A percentile compares a stretch with the other conserved stretches of the same genome.
Conservation (phyloP, 495 filamentous ascomycete species). For the Penicillium taxi region DNA sequence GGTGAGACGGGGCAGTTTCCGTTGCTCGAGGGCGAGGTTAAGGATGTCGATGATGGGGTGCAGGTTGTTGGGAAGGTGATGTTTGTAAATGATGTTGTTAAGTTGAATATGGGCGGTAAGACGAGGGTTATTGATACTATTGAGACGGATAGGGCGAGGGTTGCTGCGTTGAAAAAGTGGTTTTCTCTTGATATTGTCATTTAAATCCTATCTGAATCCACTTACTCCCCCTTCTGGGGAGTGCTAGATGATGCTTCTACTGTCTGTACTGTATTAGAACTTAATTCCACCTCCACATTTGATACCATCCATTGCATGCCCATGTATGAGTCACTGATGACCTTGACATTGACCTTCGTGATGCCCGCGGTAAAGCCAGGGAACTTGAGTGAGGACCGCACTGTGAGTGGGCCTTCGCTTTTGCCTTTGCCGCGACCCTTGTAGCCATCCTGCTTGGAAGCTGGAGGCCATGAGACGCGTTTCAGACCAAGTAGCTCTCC, state of each 20-base stretch:
- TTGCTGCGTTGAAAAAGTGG: slow-evolving; percentile 17
- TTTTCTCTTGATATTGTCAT: slow-evolving; percentile 8
- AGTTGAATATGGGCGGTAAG: slow-evolving; percentile 50
- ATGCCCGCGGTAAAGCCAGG: slow-evolving; percentile 28
- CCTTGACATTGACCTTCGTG: slow-evolving; percentile 53
- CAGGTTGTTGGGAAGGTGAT: slow-evolving; percentile 3
- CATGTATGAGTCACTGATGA: slow-evolving; percentile 81
- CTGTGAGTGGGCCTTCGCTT: slow-evolving; percentile 9
- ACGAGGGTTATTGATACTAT: slow-evolving; percentile 44
- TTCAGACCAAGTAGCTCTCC: slow-evolving; percentile 76
- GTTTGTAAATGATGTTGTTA: slow-evolving; percentile 47
- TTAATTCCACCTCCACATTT: slow-evolving; percentile 22
- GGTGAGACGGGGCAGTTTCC: slow-evolving; percentile 15
- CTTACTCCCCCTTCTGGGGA: slow-evolving; percentile 9
- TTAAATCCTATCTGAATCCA: no score
- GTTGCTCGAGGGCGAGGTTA: slow-evolving; percentile 10
- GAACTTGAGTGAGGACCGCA: slow-evolving; percentile 51
- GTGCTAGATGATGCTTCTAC: slow-evolving; percentile 18
- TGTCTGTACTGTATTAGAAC: slow-evolving; percentile 9
- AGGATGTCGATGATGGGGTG: slow-evolving; percentile 6
- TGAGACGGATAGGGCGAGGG: slow-evolving; percentile 43
- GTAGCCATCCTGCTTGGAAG: slow-evolving; percentile 17
- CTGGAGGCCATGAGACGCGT: slow-evolving; percentile 63
- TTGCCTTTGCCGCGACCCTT: slow-evolving; percentile 17
- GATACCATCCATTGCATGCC: slow-evolving; percentile 60